A percentile compares a stretch with the other conserved stretches of the same genome.
These are phyloP conservation scores for Beauveria rudraprayagi DNA, from an alignment of 2,329 filamentous ascomycete species.

Conservation along the genomic window DNA sequence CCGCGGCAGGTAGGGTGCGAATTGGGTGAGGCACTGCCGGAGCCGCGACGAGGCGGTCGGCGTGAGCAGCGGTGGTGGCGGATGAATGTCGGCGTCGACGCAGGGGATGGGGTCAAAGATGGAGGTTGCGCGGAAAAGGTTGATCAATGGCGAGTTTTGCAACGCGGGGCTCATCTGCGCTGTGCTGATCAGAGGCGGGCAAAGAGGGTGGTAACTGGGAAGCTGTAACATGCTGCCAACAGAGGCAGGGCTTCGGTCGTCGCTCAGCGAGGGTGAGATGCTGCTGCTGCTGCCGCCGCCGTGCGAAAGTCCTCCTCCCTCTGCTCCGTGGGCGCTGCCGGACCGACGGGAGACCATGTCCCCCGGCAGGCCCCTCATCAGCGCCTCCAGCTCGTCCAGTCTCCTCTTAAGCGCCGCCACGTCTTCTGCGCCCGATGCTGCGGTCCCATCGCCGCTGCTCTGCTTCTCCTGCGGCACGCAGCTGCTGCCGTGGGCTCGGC, in stretches of 20 bases:
- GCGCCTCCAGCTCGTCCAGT: slow-evolving; percentile 20
- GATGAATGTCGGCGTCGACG: background rate
- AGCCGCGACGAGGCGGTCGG: background rate
- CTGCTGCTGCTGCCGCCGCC: slow-evolving; percentile 2
- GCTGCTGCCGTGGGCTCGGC: slow-evolving; percentile 32
- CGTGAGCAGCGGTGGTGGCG: background rate
- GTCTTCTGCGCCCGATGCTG: background rate
- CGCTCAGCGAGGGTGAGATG: background rate
- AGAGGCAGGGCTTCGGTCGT: background rate
- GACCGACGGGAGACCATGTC: background rate
- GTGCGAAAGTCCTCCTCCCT: background rate
- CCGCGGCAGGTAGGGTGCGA: slow-evolving; percentile 10
- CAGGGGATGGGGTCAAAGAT: background rate
- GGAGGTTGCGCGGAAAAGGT: slow-evolving; percentile 3
- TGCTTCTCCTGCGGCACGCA: slow-evolving; percentile 36
- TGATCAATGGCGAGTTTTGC: slow-evolving; percentile 1
- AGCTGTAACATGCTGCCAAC: background rate
- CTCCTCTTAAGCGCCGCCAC: slow-evolving; percentile 11
- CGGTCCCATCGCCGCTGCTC: background rate
- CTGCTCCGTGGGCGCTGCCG: background rate
- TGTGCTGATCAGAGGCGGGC: background rate
- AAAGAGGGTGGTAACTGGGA: background rate
- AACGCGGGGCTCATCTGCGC: background rate
- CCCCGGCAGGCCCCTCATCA: slow-evolving; percentile 12
- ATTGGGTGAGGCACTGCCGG: slow-evolving; percentile 11